A percentile compares a stretch with the other conserved stretches of the same genome.
Conservation (phyloP, 169 alveolate genomes). For the Plasmodium gallinaceum region DNA sequence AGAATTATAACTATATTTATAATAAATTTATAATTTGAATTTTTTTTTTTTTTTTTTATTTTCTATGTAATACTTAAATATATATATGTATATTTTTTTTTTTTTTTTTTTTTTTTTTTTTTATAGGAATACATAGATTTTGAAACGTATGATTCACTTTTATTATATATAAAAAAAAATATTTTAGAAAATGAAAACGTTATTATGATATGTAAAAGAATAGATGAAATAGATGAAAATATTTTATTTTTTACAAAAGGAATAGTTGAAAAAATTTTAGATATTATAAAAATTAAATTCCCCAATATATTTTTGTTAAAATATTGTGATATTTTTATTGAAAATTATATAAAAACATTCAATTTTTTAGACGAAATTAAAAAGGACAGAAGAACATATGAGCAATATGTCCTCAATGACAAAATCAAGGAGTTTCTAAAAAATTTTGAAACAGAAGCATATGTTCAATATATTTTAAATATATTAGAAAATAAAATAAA, state of each 20-base stretch:
- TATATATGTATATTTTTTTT: neutral
- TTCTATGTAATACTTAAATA: neutral
- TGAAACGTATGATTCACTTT: constrained; percentile 44
- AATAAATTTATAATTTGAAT: neutral
- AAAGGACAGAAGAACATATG: constrained; percentile 54
- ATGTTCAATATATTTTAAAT: constrained; percentile 64
- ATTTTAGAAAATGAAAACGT: constrained; percentile 30
- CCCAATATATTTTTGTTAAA: constrained; percentile 45
- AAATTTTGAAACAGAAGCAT: constrained; percentile 72
- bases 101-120: neutral
- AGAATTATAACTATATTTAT: too few species aligned
- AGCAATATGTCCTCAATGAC: constrained; percentile 41
- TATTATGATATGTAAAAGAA: constrained; percentile 42
- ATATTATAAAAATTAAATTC: constrained; percentile 32
- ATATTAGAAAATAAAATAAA: constrained; percentile 68
- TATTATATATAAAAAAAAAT: constrained; percentile 3
- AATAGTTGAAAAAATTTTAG: constrained; percentile 74
- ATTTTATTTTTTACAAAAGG: constrained; percentile 75
- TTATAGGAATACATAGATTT: constrained; percentile 22
- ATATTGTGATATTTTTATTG: constrained; percentile 78
- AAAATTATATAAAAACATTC: constrained; percentile 76
- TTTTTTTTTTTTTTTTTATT: too few species aligned
- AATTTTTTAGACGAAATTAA: constrained; percentile 69
- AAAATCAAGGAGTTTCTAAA: constrained; percentile 42
- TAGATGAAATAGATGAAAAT: constrained; percentile 73